Conservation (phyloP, 73 alveolate species). For the Paramecium sonneborni region DNA sequence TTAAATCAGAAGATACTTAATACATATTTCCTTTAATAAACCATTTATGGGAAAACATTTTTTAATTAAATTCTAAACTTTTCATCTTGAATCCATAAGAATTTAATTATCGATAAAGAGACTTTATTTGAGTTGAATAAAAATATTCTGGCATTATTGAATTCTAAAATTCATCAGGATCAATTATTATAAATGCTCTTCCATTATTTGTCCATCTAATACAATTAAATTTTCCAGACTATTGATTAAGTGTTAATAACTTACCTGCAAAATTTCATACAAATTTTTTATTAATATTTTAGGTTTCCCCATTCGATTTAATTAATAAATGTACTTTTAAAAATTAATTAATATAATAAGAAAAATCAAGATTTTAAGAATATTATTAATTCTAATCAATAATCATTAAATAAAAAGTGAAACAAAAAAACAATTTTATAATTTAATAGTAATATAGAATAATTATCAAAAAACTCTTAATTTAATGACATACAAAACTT, state of each 20-base stretch:
- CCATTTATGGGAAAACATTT: constrained; percentile 15
- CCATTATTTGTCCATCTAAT: constrained; percentile 14
- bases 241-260: neutral
- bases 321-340: neutral
- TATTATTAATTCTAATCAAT: neutral
- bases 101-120: neutral
- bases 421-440: neutral
- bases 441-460: neutral
- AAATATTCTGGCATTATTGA: neutral
- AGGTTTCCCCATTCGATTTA: constrained; percentile 23
- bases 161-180: constrained; percentile 1
- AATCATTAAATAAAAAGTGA: no score
- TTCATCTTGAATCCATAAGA: neutral
- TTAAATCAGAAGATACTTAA: neutral
- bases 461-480: neutral
- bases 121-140: neutral
- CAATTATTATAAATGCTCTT: neutral
- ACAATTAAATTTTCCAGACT: neutral
- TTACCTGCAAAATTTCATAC: neutral
- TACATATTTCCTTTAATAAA: neutral
- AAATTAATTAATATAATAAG: neutral
- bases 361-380: neutral
- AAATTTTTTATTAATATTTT: neutral
- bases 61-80: neutral
- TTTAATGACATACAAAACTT: no score